phyloP scores from a whole-genome alignment of 805 yeast species.

The Kuraishia floccosa region DNA sequence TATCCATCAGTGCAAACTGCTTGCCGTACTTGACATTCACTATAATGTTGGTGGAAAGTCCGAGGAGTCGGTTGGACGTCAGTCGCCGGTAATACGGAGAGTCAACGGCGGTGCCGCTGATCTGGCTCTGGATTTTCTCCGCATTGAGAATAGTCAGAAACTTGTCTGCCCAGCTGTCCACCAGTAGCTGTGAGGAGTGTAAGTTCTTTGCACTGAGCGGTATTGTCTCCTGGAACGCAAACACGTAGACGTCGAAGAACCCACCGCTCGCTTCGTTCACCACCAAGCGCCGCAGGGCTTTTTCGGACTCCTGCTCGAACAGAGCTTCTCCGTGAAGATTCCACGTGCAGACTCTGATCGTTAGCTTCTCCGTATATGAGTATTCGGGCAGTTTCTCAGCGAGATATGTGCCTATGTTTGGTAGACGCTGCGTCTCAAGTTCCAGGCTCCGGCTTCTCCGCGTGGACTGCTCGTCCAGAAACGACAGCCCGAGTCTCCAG shows the following conservation, averaged over 20 bases:
- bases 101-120: too few relatives aligned
- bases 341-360: slow-evolving; percentile 18
- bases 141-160: slow-evolving; percentile 12
- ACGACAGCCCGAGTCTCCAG: too few relatives aligned
- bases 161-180: slow-evolving; percentile 13
- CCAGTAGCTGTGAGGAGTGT: slow-evolving; percentile 15
- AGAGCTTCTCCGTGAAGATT: slow-evolving; percentile 13
- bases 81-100: slow-evolving; percentile 16
- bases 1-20: slow-evolving; percentile 23
- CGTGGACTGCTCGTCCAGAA: too few relatives aligned
- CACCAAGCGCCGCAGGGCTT: slow-evolving; percentile 6
- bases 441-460: too few relatives aligned
- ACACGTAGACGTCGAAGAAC: slow-evolving; percentile 18
- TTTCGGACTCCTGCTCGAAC: slow-evolving; percentile 5
- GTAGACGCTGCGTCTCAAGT: too few relatives aligned
- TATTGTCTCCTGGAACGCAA: slow-evolving; percentile 32
- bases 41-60: slow-evolving; percentile 30
- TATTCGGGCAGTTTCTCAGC: too few relatives aligned
- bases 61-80: slow-evolving; percentile 31
- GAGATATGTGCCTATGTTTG: too few relatives aligned
- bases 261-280: slow-evolving; percentile 1
- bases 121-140: slow-evolving; percentile 17
- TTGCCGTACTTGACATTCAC: slow-evolving; percentile 15
- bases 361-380: slow-evolving; percentile 1
- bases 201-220: slow-evolving; percentile 21